phyloP scores from a whole-genome alignment of 192 early-diverging fungal species.

The Coemansia sp. region DNA sequence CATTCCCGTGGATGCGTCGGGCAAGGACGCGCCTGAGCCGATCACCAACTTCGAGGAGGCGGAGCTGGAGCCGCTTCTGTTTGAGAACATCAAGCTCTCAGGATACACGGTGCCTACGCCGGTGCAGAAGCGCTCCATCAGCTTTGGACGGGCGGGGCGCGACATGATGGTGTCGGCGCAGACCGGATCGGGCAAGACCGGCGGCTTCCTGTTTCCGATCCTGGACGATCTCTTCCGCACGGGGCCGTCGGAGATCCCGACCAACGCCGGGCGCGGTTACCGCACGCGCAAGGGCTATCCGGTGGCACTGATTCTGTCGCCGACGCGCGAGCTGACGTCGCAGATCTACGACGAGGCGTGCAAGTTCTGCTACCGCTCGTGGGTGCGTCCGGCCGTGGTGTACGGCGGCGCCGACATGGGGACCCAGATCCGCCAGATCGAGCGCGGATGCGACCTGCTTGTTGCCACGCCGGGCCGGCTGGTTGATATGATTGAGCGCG shows the following conservation, averaged over 20 bases:
- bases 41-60: conserved; percentile 69
- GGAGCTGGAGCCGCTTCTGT: conserved; percentile 80
- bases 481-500: conserved; percentile 86
- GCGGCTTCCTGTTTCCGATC: conserved; percentile 97
- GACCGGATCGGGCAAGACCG: conserved; percentile 95
- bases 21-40: conserved; percentile 66
- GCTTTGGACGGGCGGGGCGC: conserved; percentile 76
- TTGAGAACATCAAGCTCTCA: conserved; percentile 87
- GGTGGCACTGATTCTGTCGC: conserved; percentile 70
- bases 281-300: conserved; percentile 66
- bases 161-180: conserved; percentile 99
- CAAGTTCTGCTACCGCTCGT: conserved; percentile 84
- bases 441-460: conserved; percentile 91
- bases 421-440: conserved; percentile 82
- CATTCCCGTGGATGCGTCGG: conserved; percentile 92
- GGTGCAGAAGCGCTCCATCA: conserved; percentile 92
- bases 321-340: conserved; percentile 74
- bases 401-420: conserved; percentile 96
- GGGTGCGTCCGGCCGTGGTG: conserved; percentile 90
- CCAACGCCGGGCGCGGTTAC: conserved; percentile 52
- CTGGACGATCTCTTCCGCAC: conserved; percentile 88
- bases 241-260: conserved; percentile 63
- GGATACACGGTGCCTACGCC: conserved; percentile 91
- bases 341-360: conserved; percentile 72
- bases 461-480: conserved; percentile 95